These are phyloP conservation scores for Rhodofomes roseus DNA, from an alignment of 1,284 basidiomycete species.

Conservation along the genomic window DNA sequence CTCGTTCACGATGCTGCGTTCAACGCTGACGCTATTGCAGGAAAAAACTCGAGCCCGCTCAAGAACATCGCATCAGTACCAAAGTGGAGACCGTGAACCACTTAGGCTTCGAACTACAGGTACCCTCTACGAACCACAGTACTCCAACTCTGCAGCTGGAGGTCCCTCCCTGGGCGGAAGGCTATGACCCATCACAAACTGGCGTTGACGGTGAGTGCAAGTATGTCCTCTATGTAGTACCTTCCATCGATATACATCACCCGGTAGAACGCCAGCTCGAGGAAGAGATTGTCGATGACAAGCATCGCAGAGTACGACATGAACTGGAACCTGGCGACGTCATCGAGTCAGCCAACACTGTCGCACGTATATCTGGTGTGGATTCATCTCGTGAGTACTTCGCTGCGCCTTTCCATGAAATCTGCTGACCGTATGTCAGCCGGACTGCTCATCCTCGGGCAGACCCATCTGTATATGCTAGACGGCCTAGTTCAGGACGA, in stretches of 20 bases:
- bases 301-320: constrained; percentile 75
- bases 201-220: constrained; percentile 51
- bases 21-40: constrained; percentile 33
- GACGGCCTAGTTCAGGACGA: constrained; percentile 90
- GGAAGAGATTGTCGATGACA: constrained; percentile 76
- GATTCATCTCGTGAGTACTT: constrained; percentile 74
- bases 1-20: neutral
- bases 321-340: constrained; percentile 88
- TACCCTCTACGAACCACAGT: constrained; percentile 55
- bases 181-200: constrained; percentile 68
- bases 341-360: constrained; percentile 87
- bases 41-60: constrained; percentile 68
- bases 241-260: neutral
- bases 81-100: constrained; percentile 45
- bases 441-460: constrained; percentile 84
- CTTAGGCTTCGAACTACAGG: constrained; percentile 50
- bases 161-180: constrained; percentile 76
- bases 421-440: constrained; percentile 41
- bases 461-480: constrained; percentile 84
- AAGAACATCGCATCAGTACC: constrained; percentile 46
- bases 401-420: neutral
- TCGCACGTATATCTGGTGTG: constrained; percentile 82
- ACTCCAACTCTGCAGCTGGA: constrained; percentile 56
- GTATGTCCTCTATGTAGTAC: neutral
- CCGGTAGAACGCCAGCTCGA: constrained; percentile 45